phyloP scores from a whole-genome alignment of 305 asterid species.

The Solanum hybrid region DNA sequence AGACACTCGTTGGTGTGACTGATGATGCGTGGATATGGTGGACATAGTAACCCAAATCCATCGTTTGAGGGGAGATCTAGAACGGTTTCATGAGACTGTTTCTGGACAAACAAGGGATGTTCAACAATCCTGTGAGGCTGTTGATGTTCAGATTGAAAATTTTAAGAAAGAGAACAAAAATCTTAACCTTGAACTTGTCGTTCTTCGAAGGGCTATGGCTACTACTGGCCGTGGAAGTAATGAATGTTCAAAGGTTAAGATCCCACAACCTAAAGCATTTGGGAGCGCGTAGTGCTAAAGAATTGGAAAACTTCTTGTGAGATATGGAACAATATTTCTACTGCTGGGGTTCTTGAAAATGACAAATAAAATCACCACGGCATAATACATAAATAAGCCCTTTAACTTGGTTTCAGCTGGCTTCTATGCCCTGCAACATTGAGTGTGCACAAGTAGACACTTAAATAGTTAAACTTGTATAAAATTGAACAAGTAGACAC shows the following conservation, averaged over 20 bases:
- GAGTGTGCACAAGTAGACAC: background rate
- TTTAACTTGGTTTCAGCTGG: no score
- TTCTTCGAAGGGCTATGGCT: background rate
- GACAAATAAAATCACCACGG: background rate
- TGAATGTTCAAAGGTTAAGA: background rate
- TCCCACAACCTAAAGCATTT: background rate
- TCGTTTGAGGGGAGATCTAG: background rate
- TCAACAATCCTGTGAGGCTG: background rate
- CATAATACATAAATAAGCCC: no score
- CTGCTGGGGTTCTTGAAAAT: background rate
- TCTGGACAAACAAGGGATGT: background rate
- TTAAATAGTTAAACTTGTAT: background rate
- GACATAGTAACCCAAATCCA: background rate
- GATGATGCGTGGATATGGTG: background rate
- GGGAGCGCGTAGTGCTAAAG: background rate
- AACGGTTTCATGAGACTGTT: background rate
- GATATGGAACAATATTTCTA: background rate
- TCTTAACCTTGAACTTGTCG: background rate
- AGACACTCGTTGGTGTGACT: background rate
- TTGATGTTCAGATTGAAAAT: background rate
- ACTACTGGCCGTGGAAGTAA: background rate
- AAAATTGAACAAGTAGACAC: background rate
- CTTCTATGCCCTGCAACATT: background rate
- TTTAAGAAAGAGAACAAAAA: background rate
- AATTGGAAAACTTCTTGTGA: background rate